Conservation (phyloP, 768 basidiomycete genomes). For the Macrolepiota fuliginosa region DNA sequence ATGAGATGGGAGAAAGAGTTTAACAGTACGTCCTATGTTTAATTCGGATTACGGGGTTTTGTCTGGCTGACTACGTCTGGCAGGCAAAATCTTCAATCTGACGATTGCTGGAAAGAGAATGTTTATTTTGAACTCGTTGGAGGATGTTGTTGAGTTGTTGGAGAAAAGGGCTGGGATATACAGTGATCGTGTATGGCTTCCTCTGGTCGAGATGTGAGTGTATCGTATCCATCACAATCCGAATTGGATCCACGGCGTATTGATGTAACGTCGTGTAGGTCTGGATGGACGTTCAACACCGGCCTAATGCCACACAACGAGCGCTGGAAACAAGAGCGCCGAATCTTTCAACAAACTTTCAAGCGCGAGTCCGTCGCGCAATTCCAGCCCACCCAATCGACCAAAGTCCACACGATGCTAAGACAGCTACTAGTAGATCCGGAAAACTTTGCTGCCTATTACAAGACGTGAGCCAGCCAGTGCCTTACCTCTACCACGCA, state of each 20-base stretch:
- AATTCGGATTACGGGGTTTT: background rate
- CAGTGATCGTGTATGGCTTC: background rate
- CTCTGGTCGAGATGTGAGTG: slow-evolving; percentile 1
- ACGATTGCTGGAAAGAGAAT: slow-evolving; percentile 1
- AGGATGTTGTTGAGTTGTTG: slow-evolving; percentile 5
- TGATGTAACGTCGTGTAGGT: background rate
- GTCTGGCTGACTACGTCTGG: background rate
- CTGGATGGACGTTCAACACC: slow-evolving; percentile 10
- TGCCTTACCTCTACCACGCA: background rate
- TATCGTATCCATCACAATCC: background rate
- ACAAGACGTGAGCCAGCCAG: background rate
- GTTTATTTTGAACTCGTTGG: background rate
- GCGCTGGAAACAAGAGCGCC: slow-evolving; percentile 1
- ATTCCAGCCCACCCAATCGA: background rate
- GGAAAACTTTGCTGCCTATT: slow-evolving; percentile 4
- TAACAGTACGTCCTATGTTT: background rate
- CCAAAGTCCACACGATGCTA: slow-evolving; percentile 4
- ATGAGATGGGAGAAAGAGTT: background rate
- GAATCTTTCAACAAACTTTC: slow-evolving; percentile 5
- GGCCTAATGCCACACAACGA: slow-evolving; percentile 6
- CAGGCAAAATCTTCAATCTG: slow-evolving; percentile 6
- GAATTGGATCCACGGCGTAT: background rate
- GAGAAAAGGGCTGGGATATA: slow-evolving; percentile 7
- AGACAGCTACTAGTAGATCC: slow-evolving; percentile 1
- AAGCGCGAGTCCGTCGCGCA: slow-evolving; percentile 4